Evolutionary conservation across 1,284 basidiomycete genomes (phyloP).

Genomic region (Schizopora paradoxa): DNA sequence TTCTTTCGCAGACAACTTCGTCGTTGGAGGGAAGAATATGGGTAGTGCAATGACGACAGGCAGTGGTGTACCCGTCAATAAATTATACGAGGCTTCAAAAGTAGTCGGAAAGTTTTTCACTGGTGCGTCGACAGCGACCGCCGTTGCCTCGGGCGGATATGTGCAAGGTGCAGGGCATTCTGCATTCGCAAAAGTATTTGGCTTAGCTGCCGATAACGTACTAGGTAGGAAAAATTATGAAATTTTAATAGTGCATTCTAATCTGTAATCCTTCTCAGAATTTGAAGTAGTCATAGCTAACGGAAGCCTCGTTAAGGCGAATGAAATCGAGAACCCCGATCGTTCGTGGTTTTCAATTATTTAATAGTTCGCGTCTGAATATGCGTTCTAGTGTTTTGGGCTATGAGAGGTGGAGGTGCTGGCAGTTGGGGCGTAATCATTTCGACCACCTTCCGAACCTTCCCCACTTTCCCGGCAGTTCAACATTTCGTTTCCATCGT

Average conservation of each 20-base stretch:
- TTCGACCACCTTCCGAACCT: constrained; percentile 28
- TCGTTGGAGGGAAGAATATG: constrained; percentile 15
- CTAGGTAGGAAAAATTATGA: constrained; percentile 22
- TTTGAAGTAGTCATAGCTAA: constrained; percentile 27
- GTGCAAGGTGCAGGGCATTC: constrained; percentile 32
- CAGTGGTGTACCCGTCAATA: constrained; percentile 25
- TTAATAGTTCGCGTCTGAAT: neutral
- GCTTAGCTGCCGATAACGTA: constrained; percentile 29
- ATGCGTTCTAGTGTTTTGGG: constrained; percentile 27
- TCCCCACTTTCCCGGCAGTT: constrained; percentile 27
- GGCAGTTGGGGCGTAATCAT: constrained; percentile 32
- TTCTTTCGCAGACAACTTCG: constrained; percentile 26
- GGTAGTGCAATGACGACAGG: constrained; percentile 29
- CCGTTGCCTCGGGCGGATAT: constrained; percentile 28
- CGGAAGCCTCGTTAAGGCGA: constrained; percentile 26
- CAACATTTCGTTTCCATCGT: constrained; percentile 18
- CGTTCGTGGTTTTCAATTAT: constrained; percentile 5
- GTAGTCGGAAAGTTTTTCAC: constrained; percentile 25
- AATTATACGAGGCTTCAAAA: constrained; percentile 24
- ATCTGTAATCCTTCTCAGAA: constrained; percentile 18
- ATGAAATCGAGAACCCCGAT: constrained; percentile 20
- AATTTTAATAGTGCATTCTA: neutral
- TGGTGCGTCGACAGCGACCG: constrained; percentile 28
- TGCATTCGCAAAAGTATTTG: constrained; percentile 24
- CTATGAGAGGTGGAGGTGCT: constrained; percentile 30